Evolutionary conservation across 2,329 filamentous ascomycete genomes (phyloP), one percentile per base, ranked within the genome.

Genomic region (Xylariomycetidae sp.): DNA sequence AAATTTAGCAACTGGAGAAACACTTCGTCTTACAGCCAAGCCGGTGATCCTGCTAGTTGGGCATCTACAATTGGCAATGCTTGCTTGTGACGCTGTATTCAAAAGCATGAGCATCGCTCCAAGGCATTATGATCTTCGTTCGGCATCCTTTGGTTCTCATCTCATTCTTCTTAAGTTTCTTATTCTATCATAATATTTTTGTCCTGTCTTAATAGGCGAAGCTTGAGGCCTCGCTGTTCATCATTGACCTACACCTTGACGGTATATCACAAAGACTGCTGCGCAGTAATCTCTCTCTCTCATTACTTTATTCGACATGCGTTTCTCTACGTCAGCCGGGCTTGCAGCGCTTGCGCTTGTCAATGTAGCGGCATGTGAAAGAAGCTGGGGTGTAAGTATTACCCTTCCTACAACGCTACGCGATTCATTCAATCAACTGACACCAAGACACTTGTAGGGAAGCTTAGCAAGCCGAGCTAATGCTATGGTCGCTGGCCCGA

Each of bases 401-500:
- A 15, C 12, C 5, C 11, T 23, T 11, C 15, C 4, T 3, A 5
- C 16, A n/a, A 16, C 13, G 16, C 5, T 10, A 6, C 8, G 12
- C 14, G 14, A 17, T 18, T n/a, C 19, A 5, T 16, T 16, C 31
- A n/a, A n/a, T n/a, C n/a, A n/a, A n/a, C n/a, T n/a, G n/a, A n/a
- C n/a, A n/a, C n/a, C n/a, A n/a, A n/a, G n/a, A n/a, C n/a, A n/a
- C n/a, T 27, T 17, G 4, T 17, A 42, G 40, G 42, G 42, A 12
- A 36, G 40, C 30, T 31, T 38, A 12, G 40, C 42, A 6, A 31
- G 34, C 12, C 40, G 37, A n/a, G 42, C 42, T 17, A 42, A 33
- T 12, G 23, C 35, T 4, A 38, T 41, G 16, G 31, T 34, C 14
- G 16, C 23, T 19, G 22, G 16, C 3, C 22, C 27, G 5, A 27